Conservation (phyloP, 768 basidiomycete genomes). For the Lactarius indigo region DNA sequence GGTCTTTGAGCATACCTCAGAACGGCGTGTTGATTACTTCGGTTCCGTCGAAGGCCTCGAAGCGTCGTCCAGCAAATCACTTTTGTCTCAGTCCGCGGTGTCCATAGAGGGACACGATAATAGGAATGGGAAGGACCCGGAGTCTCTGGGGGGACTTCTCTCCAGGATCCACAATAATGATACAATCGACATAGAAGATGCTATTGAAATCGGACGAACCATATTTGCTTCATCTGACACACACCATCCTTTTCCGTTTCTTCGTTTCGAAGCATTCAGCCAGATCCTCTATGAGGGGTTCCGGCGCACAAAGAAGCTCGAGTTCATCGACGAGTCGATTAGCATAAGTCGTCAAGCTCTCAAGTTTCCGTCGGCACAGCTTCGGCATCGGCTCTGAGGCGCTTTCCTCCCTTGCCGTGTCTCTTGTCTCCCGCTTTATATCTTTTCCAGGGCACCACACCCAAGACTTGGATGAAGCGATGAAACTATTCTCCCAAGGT, state of each 20-base stretch:
- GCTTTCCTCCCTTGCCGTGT: no score
- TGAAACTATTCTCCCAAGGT: no score
- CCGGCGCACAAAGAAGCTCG: neutral
- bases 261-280: accelerated
- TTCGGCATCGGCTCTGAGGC: no score
- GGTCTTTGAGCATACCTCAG: neutral
- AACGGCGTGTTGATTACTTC: neutral
- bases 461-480: no score
- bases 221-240: neutral
- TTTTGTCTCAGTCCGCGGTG: neutral
- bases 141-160: neutral
- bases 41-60: neutral
- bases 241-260: no score
- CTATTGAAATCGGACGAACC: neutral
- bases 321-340: neutral
- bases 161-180: neutral
- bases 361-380: neutral
- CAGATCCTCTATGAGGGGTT: neutral
- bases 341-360: neutral
- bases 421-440: no score
- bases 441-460: no score
- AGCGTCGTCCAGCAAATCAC: neutral
- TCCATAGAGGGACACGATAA: neutral
- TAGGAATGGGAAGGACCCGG: neutral
- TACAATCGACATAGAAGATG: neutral